Evolutionary conservation across 306 rosid genomes (phyloP).

Genomic region (Vachellia collinsii): DNA sequence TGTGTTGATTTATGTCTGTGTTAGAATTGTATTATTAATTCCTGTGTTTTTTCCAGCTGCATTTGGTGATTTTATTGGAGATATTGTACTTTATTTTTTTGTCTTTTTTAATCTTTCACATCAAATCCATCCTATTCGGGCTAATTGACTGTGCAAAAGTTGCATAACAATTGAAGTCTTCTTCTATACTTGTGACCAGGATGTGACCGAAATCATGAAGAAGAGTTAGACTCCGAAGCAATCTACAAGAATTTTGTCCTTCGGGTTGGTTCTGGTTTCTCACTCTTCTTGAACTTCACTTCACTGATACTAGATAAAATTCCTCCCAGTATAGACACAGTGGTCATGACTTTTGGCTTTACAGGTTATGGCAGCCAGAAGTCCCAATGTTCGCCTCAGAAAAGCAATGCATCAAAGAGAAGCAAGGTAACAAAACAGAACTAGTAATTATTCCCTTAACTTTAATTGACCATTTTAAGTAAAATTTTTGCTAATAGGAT

Average conservation of each 20-base stretch:
- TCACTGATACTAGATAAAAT: not conserved
- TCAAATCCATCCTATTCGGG: not conserved
- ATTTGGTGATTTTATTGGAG: not conserved
- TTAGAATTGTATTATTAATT: not conserved
- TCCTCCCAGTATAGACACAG: not conserved
- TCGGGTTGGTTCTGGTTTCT: conserved; percentile 59
- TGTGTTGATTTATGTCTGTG: not conserved
- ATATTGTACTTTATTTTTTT: not conserved
- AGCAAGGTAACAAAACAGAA: conserved; percentile 48
- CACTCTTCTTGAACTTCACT: conserved; percentile 27
- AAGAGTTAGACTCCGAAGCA: conserved; percentile 78
- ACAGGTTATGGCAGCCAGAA: conserved; percentile 97
- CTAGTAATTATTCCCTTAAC: not conserved
- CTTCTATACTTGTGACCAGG: conserved; percentile 45
- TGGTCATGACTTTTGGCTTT: conserved; percentile 26
- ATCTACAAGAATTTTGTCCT: conserved; percentile 78
- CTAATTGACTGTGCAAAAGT: not conserved
- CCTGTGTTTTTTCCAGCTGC: not conserved
- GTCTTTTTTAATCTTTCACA: not conserved
- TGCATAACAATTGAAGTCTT: not conserved
- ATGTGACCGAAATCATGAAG: conserved; percentile 87
- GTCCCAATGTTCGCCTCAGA: conserved; percentile 78
- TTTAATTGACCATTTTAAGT: not conserved
- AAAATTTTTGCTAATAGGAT: not conserved
- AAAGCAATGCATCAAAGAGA: conserved; percentile 53